phyloP scores from a whole-genome alignment of 148 eudicot genomes.

The Pouteria glomerata region DNA sequence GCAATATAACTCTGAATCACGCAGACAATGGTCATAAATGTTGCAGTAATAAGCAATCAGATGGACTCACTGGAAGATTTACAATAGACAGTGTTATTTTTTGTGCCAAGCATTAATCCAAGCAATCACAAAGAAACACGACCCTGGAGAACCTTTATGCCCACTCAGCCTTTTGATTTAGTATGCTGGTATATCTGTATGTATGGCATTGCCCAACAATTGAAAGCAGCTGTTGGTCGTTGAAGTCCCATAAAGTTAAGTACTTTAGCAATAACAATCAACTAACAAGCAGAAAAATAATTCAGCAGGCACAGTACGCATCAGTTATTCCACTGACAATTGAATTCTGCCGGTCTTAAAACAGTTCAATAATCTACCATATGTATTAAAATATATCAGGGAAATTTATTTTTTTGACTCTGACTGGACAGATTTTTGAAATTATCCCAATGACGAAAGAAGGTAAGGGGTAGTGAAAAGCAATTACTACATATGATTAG shows the following conservation, averaged over 20 bases:
- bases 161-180: too few relatives aligned
- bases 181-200: too few relatives aligned
- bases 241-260: too few relatives aligned
- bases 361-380: not conserved
- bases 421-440: not conserved
- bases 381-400: not conserved
- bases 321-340: not conserved
- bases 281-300: not conserved
- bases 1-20: not conserved
- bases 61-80: not conserved
- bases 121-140: not conserved
- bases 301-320: not conserved
- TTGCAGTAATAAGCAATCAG: not conserved
- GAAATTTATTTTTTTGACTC: not conserved
- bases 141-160: not conserved
- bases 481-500: not conserved
- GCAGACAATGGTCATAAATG: not conserved
- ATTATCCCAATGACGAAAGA: not conserved
- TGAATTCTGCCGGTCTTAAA: slow-evolving; percentile 4
- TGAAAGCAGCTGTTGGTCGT: too few relatives aligned
- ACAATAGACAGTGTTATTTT: not conserved
- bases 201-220: too few relatives aligned
- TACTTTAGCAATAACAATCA: not conserved
- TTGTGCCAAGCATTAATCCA: not conserved
- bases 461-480: too few relatives aligned